These are phyloP conservation scores for Scheffersomyces lignicola DNA, from an alignment of 1,139 yeast species.

Conservation along the genomic window DNA sequence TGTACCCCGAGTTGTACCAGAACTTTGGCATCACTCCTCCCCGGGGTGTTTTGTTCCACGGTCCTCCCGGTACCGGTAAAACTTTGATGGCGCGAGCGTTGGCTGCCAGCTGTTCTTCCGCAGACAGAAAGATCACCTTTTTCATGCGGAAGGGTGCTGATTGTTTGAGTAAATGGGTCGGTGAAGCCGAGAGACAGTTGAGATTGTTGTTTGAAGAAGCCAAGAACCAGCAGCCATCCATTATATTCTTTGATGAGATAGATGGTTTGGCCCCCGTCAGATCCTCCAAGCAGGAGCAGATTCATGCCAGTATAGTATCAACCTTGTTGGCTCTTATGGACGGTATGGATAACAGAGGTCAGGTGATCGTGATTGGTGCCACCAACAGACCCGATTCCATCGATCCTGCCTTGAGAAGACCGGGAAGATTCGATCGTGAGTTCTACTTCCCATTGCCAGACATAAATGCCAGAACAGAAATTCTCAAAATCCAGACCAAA, in stretches of 20 bases:
- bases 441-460: constrained; percentile 95
- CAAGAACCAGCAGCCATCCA: constrained; percentile 91
- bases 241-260: constrained; percentile 94
- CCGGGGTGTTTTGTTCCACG: constrained; percentile 95
- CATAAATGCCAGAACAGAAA: constrained; percentile 71
- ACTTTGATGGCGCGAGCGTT: constrained; percentile 97
- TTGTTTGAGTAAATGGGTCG: constrained; percentile 97
- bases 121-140: constrained; percentile 81
- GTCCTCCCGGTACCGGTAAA: constrained; percentile 99
- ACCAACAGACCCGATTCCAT: constrained; percentile 97
- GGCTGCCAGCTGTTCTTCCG: constrained; percentile 91
- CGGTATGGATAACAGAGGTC: constrained; percentile 97
- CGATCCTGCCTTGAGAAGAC: constrained; percentile 95
- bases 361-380: constrained; percentile 96
- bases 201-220: constrained; percentile 94
- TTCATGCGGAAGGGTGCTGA: constrained; percentile 99
- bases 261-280: constrained; percentile 98
- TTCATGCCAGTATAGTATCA: constrained; percentile 95
- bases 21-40: constrained; percentile 94
- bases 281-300: constrained; percentile 95
- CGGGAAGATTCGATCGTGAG: constrained; percentile 97
- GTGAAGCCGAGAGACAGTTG: constrained; percentile 96
- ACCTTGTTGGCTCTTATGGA: constrained; percentile 95
- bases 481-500: constrained; percentile 79
- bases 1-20: constrained; percentile 92